These are phyloP conservation scores for Trichoderma atrobrunneum DNA, from an alignment of 2,329 filamentous ascomycete species.

Conservation along the genomic window DNA sequence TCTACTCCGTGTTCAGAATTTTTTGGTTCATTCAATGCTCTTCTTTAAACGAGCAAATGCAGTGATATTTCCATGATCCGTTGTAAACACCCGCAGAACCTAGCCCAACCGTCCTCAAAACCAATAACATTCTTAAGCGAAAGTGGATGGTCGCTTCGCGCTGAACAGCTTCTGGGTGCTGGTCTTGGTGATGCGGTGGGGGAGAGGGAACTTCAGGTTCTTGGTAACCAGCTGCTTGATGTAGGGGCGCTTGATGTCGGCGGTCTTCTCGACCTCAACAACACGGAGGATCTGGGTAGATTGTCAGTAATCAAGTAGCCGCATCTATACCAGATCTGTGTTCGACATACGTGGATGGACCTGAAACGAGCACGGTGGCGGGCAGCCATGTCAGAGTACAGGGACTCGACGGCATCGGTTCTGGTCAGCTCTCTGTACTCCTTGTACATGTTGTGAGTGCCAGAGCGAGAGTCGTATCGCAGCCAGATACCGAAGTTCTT, in stretches of 20 bases:
- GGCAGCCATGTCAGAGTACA: slow-evolving; percentile 99
- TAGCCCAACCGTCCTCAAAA: slow-evolving; percentile 51
- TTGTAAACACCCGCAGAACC: slow-evolving; percentile 60
- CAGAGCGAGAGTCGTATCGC: slow-evolving; percentile 99
- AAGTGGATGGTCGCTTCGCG: slow-evolving; percentile 90
- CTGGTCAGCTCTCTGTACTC: slow-evolving; percentile 99
- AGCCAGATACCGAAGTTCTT: slow-evolving; percentile 99
- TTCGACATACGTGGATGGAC: slow-evolving; percentile 85
- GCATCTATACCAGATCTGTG: neutral
- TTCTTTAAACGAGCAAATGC: slow-evolving; percentile 52
- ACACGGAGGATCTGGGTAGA: slow-evolving; percentile 84
- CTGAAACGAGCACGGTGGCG: slow-evolving; percentile 95
- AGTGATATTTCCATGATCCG: slow-evolving; percentile 59
- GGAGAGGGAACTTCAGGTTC: slow-evolving; percentile 96
- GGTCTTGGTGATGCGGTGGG: slow-evolving; percentile 87
- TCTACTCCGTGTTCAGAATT: slow-evolving; percentile 20
- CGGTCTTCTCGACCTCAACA: slow-evolving; percentile 91
- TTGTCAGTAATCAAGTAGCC: slow-evolving; percentile 14
- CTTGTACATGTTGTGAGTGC: slow-evolving; percentile 99
- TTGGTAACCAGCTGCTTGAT: slow-evolving; percentile 98
- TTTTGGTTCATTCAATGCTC: slow-evolving; percentile 47
- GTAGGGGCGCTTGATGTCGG: slow-evolving; percentile 96
- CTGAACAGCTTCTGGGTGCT: slow-evolving; percentile 87
- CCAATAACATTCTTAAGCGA: slow-evolving; percentile 75
- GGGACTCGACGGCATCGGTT: slow-evolving; percentile 89